Base-by-base conservation (phyloP, 148 eudicot species). In the Fagopyrum esculentum region DNA sequence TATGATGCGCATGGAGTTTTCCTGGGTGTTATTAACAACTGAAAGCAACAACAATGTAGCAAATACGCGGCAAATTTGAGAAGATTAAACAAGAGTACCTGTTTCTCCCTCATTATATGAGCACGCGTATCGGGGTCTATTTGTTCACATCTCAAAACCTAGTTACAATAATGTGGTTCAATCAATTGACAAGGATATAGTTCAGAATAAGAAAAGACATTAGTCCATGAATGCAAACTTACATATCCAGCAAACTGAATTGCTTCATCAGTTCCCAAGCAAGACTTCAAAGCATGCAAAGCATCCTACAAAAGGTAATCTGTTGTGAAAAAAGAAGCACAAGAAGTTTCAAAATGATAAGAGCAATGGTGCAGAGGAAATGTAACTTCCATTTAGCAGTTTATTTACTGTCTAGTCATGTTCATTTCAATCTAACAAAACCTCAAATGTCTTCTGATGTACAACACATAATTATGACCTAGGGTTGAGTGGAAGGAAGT, bases 121-220 rank as follows among this genome's bases (percentile, higher is more conserved):
- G 93, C 89, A 75, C 96, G 96, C 73, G 86, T 82, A 68, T 93
- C 98, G 64, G 92, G 84, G 72, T 93, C 93, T 74, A 93, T 89
- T 72, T 84, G 84, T 76, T 84, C 85, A 93, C 96, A 93, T 74
- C 84, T 83, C 80, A 93, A 73, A 54, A 93, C 91, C 98, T 93
- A 76, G 80, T 73, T 72, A 74, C 57, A 72, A 48, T 6, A 73
- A 70, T 19, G 13, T 17, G 9, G 45, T 54, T 55, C n/a, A 61
- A 16, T 19, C 1, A 51, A 71, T 29, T 60, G 40, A 26, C 44
- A 3, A 47, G 16, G 72, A 71, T 9, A 44, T 17, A 17, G 7
- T 6, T n/a, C 22, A 45, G 15, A 71, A 71, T 40, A 10, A 74
- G 56, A 54, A 73, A 6, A 22, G 9, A 30, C 63, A 17, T 6